Percentiles rank a stretch among this genome's conserved stretches.
These are phyloP conservation scores for Phialemonium atrogriseum DNA, from an alignment of 2,329 filamentous ascomycete species.

Conservation along the genomic window DNA sequence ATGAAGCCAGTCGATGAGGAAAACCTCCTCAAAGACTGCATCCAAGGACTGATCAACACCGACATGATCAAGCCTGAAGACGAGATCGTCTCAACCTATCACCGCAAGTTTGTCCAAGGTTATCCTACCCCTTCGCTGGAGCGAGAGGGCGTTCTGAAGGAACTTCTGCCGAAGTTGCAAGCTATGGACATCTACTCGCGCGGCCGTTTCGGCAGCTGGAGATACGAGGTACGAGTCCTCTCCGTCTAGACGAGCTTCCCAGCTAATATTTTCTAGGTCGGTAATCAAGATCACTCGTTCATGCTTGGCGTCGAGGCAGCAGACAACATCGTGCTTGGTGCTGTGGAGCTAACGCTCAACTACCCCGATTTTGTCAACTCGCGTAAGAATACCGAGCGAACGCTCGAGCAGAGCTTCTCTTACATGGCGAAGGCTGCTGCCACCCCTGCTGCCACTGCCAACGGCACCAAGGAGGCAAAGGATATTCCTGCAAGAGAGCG, in stretches of 20 bases:
- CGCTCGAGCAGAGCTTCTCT: conserved; percentile 43
- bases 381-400: conserved; percentile 59
- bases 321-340: conserved; percentile 82
- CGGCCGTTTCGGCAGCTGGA: conserved; percentile 95
- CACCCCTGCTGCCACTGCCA: conserved; percentile 19
- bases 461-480: conserved; percentile 16
- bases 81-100: conserved; percentile 96
- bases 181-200: conserved; percentile 88
- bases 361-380: conserved; percentile 93
- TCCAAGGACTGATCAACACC: conserved; percentile 95
- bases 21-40: conserved; percentile 81
- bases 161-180: conserved; percentile 89
- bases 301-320: conserved; percentile 94
- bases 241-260: background rate
- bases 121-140: conserved; percentile 94
- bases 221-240: conserved; percentile 68
- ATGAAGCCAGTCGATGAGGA: conserved; percentile 89
- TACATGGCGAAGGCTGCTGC: conserved; percentile 25
- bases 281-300: conserved; percentile 96
- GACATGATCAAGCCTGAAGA: conserved; percentile 87
- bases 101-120: conserved; percentile 95
- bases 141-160: conserved; percentile 86
- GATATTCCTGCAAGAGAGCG: conserved; percentile 29
- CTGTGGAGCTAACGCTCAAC: conserved; percentile 87
- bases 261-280: conserved; percentile 31